A percentile compares a stretch with the other conserved stretches of the same genome.
phyloP scores from a whole-genome alignment of 2,329 filamentous ascomycete species.

The Alternaria novae-zelandiae region DNA sequence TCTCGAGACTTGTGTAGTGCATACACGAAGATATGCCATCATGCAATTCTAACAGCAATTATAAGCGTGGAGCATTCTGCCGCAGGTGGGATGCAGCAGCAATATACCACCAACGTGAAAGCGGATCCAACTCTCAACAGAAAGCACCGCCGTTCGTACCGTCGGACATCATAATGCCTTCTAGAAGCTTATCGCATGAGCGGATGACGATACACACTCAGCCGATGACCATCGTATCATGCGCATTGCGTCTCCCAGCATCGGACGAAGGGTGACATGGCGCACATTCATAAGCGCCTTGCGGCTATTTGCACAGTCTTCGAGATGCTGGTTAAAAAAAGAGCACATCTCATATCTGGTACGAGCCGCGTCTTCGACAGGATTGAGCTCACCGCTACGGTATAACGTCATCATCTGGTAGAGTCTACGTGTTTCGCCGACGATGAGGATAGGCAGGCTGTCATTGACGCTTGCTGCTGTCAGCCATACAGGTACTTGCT shows the following conservation, averaged over 20 bases:
- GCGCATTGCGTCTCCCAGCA: conserved; percentile 19
- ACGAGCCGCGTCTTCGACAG: conserved; percentile 16
- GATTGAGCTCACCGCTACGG: conserved; percentile 1
- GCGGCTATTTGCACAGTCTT: not conserved
- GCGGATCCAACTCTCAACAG: conserved; percentile 19
- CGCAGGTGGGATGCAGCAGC: not conserved
- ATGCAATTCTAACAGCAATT: not conserved
- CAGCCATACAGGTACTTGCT: conserved; percentile 17
- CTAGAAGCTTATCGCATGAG: conserved; percentile 15
- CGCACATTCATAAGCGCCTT: not conserved
- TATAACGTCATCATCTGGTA: not conserved
- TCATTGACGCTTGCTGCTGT: conserved; percentile 11
- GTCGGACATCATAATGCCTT: not conserved
- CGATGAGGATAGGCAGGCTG: conserved; percentile 20
- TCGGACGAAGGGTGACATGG: conserved; percentile 16
- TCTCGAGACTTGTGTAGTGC: not conserved
- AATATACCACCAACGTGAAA: not conserved
- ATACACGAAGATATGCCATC: not conserved
- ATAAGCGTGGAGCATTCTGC: not conserved
- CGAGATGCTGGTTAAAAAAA: conserved; percentile 21
- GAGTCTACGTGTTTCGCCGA: not conserved
- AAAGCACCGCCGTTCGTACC: conserved; percentile 4
- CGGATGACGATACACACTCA: conserved; percentile 5
- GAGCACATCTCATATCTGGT: conserved; percentile 8
- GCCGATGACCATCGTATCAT: conserved; percentile 15